phyloP scores from a whole-genome alignment of 768 basidiomycete genomes.

The Suillus weaverae region DNA sequence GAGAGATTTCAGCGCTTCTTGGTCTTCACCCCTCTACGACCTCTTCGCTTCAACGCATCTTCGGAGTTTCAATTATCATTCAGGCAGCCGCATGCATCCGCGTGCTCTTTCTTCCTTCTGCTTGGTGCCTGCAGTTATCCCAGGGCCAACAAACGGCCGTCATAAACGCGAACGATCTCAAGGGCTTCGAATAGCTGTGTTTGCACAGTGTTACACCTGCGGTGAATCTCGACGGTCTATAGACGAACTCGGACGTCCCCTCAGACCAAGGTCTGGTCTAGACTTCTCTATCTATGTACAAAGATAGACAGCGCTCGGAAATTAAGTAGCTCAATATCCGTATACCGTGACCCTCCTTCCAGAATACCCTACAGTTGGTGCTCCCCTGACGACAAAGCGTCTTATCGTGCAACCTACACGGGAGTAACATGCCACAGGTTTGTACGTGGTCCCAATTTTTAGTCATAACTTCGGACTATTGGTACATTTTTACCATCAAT shows the following conservation, averaged over 20 bases:
- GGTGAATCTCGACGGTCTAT: background rate
- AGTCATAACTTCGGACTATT: background rate
- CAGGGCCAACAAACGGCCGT: conserved; percentile 1
- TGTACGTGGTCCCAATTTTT: background rate
- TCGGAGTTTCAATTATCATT: conserved; percentile 16
- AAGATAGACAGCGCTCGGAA: background rate
- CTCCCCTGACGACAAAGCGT: background rate
- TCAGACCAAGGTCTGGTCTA: background rate
- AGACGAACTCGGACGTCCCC: background rate
- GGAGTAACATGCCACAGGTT: background rate
- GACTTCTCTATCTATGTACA: background rate
- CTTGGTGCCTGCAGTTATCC: background rate
- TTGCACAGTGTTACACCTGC: background rate
- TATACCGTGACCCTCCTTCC: background rate
- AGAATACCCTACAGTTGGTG: background rate
- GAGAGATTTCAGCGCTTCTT: conserved; percentile 11
- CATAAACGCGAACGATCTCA: background rate
- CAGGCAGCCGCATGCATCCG: conserved; percentile 5
- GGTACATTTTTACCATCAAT: background rate
- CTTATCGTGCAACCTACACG: background rate
- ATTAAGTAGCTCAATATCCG: background rate
- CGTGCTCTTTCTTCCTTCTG: conserved; percentile 1
- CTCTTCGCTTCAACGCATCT: background rate
- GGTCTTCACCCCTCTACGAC: conserved; percentile 5
- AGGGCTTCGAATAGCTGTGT: background rate